Conservation (phyloP, 2,329 filamentous ascomycete genomes). For the Leptographium galeiforme region DNA sequence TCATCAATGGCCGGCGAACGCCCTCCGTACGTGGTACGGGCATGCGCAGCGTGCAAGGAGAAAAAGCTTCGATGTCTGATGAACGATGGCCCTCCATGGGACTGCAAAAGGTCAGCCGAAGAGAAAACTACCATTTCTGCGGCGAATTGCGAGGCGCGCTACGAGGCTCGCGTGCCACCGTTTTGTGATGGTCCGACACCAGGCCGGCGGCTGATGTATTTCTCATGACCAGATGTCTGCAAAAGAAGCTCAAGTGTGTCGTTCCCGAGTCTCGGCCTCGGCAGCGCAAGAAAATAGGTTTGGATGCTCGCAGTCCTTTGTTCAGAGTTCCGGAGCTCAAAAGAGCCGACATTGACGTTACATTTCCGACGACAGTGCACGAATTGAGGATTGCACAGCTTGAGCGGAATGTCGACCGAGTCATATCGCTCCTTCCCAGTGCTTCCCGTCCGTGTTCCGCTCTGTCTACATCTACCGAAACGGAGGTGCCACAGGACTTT, state of each 20-base stretch:
- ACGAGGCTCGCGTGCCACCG: background rate
- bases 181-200: background rate
- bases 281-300: background rate
- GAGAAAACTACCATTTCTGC: background rate
- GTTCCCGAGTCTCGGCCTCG: background rate
- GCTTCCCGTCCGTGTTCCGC: background rate
- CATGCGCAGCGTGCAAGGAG: conserved; percentile 1
- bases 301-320: background rate
- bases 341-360: background rate
- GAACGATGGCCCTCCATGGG: conserved; percentile 2
- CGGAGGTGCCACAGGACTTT: background rate
- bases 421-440: background rate
- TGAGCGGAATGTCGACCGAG: background rate
- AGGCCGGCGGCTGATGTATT: background rate
- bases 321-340: background rate
- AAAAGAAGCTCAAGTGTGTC: conserved; percentile 2
- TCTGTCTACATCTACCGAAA: background rate
- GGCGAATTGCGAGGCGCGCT: background rate
- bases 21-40: background rate
- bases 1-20: background rate
- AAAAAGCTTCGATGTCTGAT: conserved; percentile 4
- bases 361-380: background rate
- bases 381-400: background rate
- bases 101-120: conserved; percentile 1
- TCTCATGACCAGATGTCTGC: background rate